Percentiles rank a stretch among this genome's conserved stretches.
Evolutionary conservation across 805 yeast species (phyloP).

Genomic region (Starmerella gropengiesseri): DNA sequence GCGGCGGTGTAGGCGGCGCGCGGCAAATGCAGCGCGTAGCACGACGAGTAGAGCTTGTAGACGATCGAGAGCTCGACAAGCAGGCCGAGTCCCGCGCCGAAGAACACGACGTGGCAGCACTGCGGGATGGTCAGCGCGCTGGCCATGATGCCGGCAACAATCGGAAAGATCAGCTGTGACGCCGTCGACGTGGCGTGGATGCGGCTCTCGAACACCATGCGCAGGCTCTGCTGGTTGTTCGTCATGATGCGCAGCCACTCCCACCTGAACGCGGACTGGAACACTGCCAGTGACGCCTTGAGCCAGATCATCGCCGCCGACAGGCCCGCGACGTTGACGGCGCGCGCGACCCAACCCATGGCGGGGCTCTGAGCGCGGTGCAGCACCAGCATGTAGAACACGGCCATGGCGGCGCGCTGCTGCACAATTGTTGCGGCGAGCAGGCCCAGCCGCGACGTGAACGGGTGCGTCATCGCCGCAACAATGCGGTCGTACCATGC

Average conservation of each 20-base stretch:
- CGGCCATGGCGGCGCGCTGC: slow-evolving; percentile 12
- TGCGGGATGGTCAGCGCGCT: slow-evolving; percentile 6
- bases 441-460: slow-evolving; percentile 15
- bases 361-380: background rate
- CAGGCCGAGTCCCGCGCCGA: slow-evolving; percentile 10
- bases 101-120: slow-evolving; percentile 8
- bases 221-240: slow-evolving; percentile 21
- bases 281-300: slow-evolving; percentile 11
- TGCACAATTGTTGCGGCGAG: slow-evolving; percentile 5
- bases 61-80: slow-evolving; percentile 20
- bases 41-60: slow-evolving; percentile 21
- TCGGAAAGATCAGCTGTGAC: slow-evolving; percentile 14
- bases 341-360: background rate
- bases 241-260: slow-evolving; percentile 25
- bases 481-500: slow-evolving; percentile 6
- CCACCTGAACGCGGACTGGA: slow-evolving; percentile 16
- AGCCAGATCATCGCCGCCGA: slow-evolving; percentile 6
- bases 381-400: slow-evolving; percentile 9
- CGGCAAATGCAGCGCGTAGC: slow-evolving; percentile 25
- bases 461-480: slow-evolving; percentile 3
- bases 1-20: slow-evolving; percentile 7
- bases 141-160: slow-evolving; percentile 12
- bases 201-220: slow-evolving; percentile 12
- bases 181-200: slow-evolving; percentile 15
- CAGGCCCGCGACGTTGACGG: background rate